Evolutionary conservation across 306 rosid species (phyloP).

Genomic region (Potentilla sterilis): DNA sequence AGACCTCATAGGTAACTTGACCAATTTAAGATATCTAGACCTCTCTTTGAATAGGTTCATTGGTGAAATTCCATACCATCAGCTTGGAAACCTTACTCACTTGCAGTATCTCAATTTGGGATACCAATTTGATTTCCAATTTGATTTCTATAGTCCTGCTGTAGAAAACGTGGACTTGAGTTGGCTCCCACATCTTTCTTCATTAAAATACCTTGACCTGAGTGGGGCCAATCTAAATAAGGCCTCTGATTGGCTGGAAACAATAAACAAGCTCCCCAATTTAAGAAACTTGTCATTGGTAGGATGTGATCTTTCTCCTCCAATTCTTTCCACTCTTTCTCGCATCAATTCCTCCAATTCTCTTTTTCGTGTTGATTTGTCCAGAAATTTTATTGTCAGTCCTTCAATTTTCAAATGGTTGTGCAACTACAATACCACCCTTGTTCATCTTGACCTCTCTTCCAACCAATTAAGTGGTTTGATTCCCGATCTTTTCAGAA

Average conservation of each 20-base stretch:
- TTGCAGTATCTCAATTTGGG: neutral
- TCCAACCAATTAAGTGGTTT: neutral
- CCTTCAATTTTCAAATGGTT: constrained; percentile 6
- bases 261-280: neutral
- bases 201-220: neutral
- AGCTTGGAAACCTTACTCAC: neutral
- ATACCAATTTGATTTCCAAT: too few species aligned
- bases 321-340: neutral
- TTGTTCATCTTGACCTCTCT: neutral
- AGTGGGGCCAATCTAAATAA: neutral
- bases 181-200: neutral
- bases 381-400: neutral
- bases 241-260: neutral
- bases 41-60: neutral
- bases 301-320: neutral
- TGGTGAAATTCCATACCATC: neutral
- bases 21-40: neutral
- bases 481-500: neutral
- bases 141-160: accelerated
- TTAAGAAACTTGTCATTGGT: neutral
- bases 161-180: neutral
- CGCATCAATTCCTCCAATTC: neutral
- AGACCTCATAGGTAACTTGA: neutral
- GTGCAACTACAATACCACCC: neutral
- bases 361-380: neutral